Base-by-base conservation (phyloP, 2,329 filamentous ascomycete species). In the Ascochyta fabae region DNA sequence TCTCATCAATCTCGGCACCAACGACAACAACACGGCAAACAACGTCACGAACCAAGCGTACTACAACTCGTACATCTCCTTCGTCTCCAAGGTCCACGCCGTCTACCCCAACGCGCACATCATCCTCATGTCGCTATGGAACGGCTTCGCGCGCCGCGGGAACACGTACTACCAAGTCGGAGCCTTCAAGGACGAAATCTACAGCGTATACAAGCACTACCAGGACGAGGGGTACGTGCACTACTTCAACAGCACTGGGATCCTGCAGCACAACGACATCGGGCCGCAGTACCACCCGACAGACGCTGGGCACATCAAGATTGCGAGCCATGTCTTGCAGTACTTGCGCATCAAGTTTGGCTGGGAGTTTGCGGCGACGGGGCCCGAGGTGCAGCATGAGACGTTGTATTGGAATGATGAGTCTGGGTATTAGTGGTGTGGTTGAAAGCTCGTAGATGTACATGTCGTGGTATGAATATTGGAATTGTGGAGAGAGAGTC, bases 181-280 rank as follows among this genome's bases (percentile, higher is more conserved):
- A 7, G 78, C 79, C 16, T 85, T 81, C 61, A 73, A 79, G 48
- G 72, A 80, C 27, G 81, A 86, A 60, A 81, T 85, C 15, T 74
- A 79, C 55, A 65, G 77, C 7, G 80, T 86, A 23, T 80, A 82
- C 51, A 66, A 83, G 42, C 80, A 82, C 63, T 86, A 84, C 76
- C 82, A 67, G 42, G 65, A 70, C 15, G 64, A 79, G 53, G 78
- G 79, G 0, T 87, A 85, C 48, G 82, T 87, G 27, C 81, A 86
- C 64, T 85, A 85, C 61, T 87, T 88, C 73, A 84, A 86, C 63
- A 86, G 83, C 0, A 83, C 79, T 9, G 84, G 84, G 0, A 83
- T 87, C 40, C 66, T 88, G 61, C 82, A 86, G 61, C 83, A 87
- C 64, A 86, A 87, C 59, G 84, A 87, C 64, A 84, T 86, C 56